These are phyloP conservation scores for Pythium aphanidermatum DNA, from an alignment of 352 stramenopile genomes.

Conservation along the genomic window DNA sequence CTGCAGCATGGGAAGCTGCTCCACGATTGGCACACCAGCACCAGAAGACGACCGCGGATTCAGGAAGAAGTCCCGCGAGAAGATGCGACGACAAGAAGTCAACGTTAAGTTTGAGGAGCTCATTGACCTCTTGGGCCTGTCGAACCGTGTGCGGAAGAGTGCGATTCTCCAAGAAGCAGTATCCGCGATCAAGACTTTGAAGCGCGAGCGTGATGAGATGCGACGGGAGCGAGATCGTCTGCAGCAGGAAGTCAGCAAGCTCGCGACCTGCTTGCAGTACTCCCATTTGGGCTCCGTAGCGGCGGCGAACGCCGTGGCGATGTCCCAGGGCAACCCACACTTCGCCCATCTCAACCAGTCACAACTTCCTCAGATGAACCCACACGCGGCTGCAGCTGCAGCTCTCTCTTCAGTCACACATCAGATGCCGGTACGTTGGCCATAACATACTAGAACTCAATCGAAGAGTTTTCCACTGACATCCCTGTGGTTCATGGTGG, in stretches of 20 bases:
- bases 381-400: neutral
- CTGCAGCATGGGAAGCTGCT: conserved; percentile 39
- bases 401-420: neutral
- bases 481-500: conserved; percentile 12
- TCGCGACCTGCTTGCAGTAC: conserved; percentile 61
- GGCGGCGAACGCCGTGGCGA: conserved; percentile 34
- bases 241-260: conserved; percentile 61
- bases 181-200: conserved; percentile 53
- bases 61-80: conserved; percentile 72
- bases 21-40: conserved; percentile 39
- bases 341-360: neutral
- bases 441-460: too few species aligned
- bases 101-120: conserved; percentile 83
- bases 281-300: conserved; percentile 47
- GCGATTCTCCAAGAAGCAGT: conserved; percentile 67
- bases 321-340: conserved; percentile 21
- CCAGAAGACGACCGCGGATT: conserved; percentile 55
- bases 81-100: conserved; percentile 73
- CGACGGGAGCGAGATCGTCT: conserved; percentile 49
- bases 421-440: conserved; percentile 15
- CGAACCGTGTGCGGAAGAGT: conserved; percentile 70
- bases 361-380: neutral
- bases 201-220: conserved; percentile 56
- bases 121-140: conserved; percentile 57
- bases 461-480: too few species aligned